A percentile compares a stretch with the other conserved stretches of the same genome.
phyloP scores from a whole-genome alignment of 1,139 yeast genomes.

The Geotrichum klebahnii region DNA sequence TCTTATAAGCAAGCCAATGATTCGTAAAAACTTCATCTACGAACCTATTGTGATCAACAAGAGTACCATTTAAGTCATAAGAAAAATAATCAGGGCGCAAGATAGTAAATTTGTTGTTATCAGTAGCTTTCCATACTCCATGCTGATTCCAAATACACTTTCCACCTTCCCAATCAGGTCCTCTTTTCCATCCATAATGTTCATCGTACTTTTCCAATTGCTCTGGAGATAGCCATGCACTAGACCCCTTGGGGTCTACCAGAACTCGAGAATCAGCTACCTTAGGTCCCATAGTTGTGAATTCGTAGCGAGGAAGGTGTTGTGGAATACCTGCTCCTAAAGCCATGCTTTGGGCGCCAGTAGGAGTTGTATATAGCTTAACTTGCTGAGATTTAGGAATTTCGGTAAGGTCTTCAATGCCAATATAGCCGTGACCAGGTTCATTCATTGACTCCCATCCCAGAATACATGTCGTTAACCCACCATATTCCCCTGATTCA shows the following conservation, averaged over 20 bases:
- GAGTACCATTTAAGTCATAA: conserved; percentile 42
- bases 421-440: conserved; percentile 51
- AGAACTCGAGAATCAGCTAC: conserved; percentile 41
- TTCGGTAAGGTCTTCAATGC: conserved; percentile 30
- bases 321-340: conserved; percentile 70
- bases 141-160: conserved; percentile 74
- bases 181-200: conserved; percentile 68
- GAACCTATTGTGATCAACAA: conserved; percentile 51
- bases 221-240: conserved; percentile 59
- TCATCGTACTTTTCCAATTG: conserved; percentile 44
- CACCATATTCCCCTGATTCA: conserved; percentile 41
- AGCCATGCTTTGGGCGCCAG: conserved; percentile 36
- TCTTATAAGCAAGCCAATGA: conserved; percentile 50
- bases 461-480: conserved; percentile 51
- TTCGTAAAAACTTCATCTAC: conserved; percentile 59
- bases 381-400: conserved; percentile 34
- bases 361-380: conserved; percentile 35
- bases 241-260: conserved; percentile 63
- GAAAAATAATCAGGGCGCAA: conserved; percentile 50
- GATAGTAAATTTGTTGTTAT: conserved; percentile 36
- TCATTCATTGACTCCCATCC: conserved; percentile 90
- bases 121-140: conserved; percentile 61
- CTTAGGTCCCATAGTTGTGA: conserved; percentile 68
- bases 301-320: conserved; percentile 60
- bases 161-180: conserved; percentile 61